Evolutionary conservation across 2,329 filamentous ascomycete genomes (phyloP).

Genomic region (Aspergillus glaucus): DNA sequence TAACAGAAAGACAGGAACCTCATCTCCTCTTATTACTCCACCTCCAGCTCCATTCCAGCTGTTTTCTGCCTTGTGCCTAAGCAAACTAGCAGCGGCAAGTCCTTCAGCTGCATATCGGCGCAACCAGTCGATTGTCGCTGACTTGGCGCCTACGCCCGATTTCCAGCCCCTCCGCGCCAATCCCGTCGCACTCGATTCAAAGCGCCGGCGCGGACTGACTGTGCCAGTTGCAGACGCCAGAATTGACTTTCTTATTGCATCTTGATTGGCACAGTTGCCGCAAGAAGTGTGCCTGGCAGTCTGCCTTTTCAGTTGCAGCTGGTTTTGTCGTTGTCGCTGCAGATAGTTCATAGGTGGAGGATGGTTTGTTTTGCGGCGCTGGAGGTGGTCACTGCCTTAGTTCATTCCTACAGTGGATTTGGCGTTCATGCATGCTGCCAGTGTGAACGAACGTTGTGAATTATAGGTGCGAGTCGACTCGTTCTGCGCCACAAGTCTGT

Average conservation of each 20-base stretch:
- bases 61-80: neutral
- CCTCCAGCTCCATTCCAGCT: neutral
- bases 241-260: neutral
- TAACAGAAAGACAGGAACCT: neutral
- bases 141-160: slow-evolving; percentile 17
- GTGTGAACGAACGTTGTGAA: neutral
- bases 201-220: neutral
- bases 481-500: neutral
- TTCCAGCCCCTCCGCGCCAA: slow-evolving; percentile 12
- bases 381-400: neutral
- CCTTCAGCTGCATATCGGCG: slow-evolving; percentile 11
- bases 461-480: neutral
- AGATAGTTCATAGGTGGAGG: slow-evolving; percentile 16
- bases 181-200: slow-evolving; percentile 8
- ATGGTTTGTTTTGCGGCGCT: slow-evolving; percentile 6
- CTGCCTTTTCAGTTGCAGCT: slow-evolving; percentile 3
- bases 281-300: slow-evolving; percentile 7
- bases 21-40: neutral
- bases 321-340: slow-evolving; percentile 1
- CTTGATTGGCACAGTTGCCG: slow-evolving; percentile 4
- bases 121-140: slow-evolving; percentile 14
- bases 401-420: neutral
- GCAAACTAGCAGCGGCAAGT: slow-evolving; percentile 20
- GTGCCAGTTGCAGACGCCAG: neutral
- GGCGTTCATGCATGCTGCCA: neutral